Base-by-base conservation (phyloP, 83 land plant species). In the Picea abies region DNA sequence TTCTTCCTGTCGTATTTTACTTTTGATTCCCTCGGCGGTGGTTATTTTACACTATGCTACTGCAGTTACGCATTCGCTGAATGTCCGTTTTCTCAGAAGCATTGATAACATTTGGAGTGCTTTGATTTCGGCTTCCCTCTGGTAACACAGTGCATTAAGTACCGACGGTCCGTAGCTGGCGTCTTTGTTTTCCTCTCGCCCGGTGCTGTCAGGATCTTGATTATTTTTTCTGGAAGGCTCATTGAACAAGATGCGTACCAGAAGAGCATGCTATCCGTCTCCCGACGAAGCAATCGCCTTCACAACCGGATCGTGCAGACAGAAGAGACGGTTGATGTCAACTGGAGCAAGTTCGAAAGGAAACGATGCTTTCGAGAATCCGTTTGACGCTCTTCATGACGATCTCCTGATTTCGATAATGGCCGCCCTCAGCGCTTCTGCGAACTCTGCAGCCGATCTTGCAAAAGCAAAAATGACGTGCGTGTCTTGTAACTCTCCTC, bases 401-500 rank as follows among this genome's bases (percentile, higher is more conserved):
- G 85, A 84, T 49, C 75, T 84, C 20, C 63, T 84, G n/a, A 81
- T 81, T 52, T 63, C 85, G 8, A 84, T 84, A 4, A 81, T 84
- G 67, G 83, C 52, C n/a, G 10, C 63, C 44, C 75, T 84, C 17
- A 52, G 85, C 68, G 47, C 85, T 49, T 82, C 85, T 44, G 72
- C 85, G 14, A 60, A 70, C 26, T 84, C 85, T 16, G 84, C 85
- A 15, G 77, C 76, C 37, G 85, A 84, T 84, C 85, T 84, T 4
- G 85, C 69, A 26, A 82, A 82, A 26, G 80, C 80, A 44, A 82
- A 77, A 82, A 62, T 82, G 9, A 26, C 81, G 83, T 82, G 79
- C 16, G 83, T 3, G 41, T 63, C 2, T 29, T 52, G 1, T 20
- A 29, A 14, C 62, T 56, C 62, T 56, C 3, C 10, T 6, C 20